Percentiles rank a stretch among this genome's conserved stretches.
These are phyloP conservation scores for Diospyros lotus DNA, from an alignment of 148 eudicot species.

Conservation along the genomic window DNA sequence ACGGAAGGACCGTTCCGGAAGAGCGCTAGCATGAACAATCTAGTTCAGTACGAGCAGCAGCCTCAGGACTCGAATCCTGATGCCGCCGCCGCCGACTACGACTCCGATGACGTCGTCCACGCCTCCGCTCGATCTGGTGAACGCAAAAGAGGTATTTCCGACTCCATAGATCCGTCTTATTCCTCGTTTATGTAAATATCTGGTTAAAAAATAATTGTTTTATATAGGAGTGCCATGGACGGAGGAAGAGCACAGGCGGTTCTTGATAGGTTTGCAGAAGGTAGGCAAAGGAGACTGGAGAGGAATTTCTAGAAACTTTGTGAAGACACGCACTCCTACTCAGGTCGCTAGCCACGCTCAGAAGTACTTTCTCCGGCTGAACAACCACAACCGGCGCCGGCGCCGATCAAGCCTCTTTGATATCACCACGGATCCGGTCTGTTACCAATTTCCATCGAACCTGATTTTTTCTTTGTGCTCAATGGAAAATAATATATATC, in stretches of 20 bases:
- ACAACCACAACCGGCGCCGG: slow-evolving; percentile 56
- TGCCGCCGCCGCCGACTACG: slow-evolving; percentile 54
- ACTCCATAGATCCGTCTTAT: background rate
- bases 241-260: slow-evolving; percentile 69
- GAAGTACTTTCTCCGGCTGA: slow-evolving; percentile 74
- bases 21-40: slow-evolving; percentile 66
- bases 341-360: slow-evolving; percentile 97
- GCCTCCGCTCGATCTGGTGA: slow-evolving; percentile 55
- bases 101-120: slow-evolving; percentile 77
- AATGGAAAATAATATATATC: background rate
- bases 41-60: slow-evolving; percentile 56
- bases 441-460: background rate
- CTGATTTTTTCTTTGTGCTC: background rate
- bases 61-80: slow-evolving; percentile 32
- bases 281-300: slow-evolving; percentile 94
- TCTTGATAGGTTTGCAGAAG: slow-evolving; percentile 57
- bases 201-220: background rate
- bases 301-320: slow-evolving; percentile 73
- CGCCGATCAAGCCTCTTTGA: slow-evolving; percentile 88
- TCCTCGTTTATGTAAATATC: background rate
- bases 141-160: slow-evolving; percentile 61
- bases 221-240: slow-evolving; percentile 73
- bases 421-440: slow-evolving; percentile 68
- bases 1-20: slow-evolving; percentile 43
- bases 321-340: slow-evolving; percentile 84